Evolutionary conservation across 345 rosid genomes (phyloP).

Genomic region (rapeseed (Brassica napus)): Da-Ae NC_063435.1:24243501-24244000

Average conservation of each 20-base stretch:
- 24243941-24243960: background rate
- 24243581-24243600: too few species aligned
- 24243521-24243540: too few species aligned
- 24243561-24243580: too few species aligned
- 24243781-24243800: too few species aligned
- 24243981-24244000: constrained; percentile 6
- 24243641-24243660: constrained; percentile 5
- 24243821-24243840: background rate
- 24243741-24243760: background rate
- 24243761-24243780: too few species aligned
- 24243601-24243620: too few species aligned
- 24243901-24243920: background rate
- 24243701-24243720: too few species aligned
- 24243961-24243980: background rate
- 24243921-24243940: constrained; percentile 27
- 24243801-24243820: background rate
- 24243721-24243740: too few species aligned
- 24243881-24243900: constrained; percentile 2
- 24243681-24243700: background rate
- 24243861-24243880: constrained; percentile 11
- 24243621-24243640: background rate
- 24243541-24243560: too few species aligned
- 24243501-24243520: too few species aligned
- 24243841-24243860: constrained; percentile 29
- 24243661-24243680: constrained; percentile 29